These are phyloP conservation scores for Raphanus hybrid DNA, from an alignment of 441 rosid genomes.

Conservation along the genomic window DNA sequence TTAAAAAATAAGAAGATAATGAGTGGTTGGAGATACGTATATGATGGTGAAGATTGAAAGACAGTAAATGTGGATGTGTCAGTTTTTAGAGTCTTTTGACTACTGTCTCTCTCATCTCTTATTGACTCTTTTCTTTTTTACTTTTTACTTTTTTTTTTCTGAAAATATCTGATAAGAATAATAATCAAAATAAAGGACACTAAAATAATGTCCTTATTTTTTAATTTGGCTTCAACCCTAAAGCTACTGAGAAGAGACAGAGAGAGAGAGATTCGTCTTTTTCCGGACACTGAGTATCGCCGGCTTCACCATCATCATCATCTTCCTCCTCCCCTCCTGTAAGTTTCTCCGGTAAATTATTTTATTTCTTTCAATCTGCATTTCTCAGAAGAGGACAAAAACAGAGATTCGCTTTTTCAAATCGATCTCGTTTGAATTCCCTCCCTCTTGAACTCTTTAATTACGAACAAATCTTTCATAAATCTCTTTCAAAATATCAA, in stretches of 20 bases:
- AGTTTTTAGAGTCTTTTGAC: no score
- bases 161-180: background rate
- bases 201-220: background rate
- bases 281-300: conserved; percentile 23
- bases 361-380: background rate
- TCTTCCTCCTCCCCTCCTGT: conserved; percentile 11
- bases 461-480: background rate
- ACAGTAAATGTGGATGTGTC: no score
- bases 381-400: background rate
- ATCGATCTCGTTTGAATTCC: conserved; percentile 20
- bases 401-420: background rate
- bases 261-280: conserved; percentile 17
- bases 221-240: conserved; percentile 20
- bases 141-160: no score
- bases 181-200: no score
- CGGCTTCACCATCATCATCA: conserved; percentile 9
- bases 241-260: background rate
- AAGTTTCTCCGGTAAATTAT: background rate
- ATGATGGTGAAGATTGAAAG: no score
- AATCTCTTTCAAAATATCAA: background rate
- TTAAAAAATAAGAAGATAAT: no score
- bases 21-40: no score
- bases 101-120: no score
- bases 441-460: background rate
- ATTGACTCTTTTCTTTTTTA: no score